Evolutionary conservation across 768 basidiomycete genomes (phyloP), one percentile per base, ranked within the genome.

Genomic region (Termitomyces sp.): DNA sequence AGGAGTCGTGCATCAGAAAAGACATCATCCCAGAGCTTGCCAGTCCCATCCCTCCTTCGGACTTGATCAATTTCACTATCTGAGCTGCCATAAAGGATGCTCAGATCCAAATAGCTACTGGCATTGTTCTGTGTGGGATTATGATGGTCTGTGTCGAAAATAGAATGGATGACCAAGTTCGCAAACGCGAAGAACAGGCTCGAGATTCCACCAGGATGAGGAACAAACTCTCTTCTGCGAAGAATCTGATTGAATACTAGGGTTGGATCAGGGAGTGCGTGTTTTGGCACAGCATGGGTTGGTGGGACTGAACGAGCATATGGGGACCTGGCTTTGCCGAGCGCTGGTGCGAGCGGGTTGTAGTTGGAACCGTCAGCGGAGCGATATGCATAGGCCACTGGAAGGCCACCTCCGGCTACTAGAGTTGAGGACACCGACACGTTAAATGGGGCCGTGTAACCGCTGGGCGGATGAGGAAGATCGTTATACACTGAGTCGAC

Each of bases 161-260:
- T 76, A 53, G 72, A 76, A 68, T 92, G 89, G 60, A 88, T 89
- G 56, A 91, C 74, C 54, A 90, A 69, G 62, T 89, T 78, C 12
- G 89, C 89, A 62, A 92, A 89, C 0, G 88, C 85, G 61, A 90
- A 92, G 70, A 90, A 87, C 19, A 88, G 70, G 56, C 80, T 78
- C 14, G 84, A 88, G 44, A 91, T 78, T 19, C 89, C 89, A 3
- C 79, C 82, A 4, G 86, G 85, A 66, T 88, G 86, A 9, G 73
- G 68, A 19, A 63, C 62, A 58, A 81, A 84, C 51, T 74, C 64
- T 24, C 76, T 73, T 24, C 78, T 72, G 19, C 77, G 66, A 40
- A 93, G 72, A 14, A 93, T 81, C 1, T 77, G 75, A 62, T 93
- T 88, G 58, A 90, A 93, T 5, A 93, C 76, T 7, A 87, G 67